These are phyloP conservation scores for Mycena maculata DNA, from an alignment of 768 basidiomycete genomes.

Conservation along the genomic window DNA sequence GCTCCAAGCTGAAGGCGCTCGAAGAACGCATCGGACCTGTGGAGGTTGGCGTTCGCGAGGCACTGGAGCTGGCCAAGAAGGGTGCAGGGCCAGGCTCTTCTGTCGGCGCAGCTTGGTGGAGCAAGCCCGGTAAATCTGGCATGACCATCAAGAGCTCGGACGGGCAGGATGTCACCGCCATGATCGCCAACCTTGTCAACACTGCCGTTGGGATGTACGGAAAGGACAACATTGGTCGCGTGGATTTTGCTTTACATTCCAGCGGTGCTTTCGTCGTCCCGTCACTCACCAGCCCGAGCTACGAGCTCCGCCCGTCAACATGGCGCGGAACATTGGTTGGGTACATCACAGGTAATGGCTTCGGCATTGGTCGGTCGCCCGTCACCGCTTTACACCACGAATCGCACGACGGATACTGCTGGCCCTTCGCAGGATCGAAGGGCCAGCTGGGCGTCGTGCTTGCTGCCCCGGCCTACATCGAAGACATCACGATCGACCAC, in stretches of 20 bases:
- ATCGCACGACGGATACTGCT: slow-evolving; percentile 85
- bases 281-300: slow-evolving; percentile 83
- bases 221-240: slow-evolving; percentile 83
- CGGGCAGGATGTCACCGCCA: slow-evolving; percentile 74
- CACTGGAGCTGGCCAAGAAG: slow-evolving; percentile 30
- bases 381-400: slow-evolving; percentile 92
- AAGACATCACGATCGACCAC: slow-evolving; percentile 90
- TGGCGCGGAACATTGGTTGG: slow-evolving; percentile 62
- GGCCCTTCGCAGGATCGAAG: slow-evolving; percentile 85
- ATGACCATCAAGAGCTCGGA: slow-evolving; percentile 78
- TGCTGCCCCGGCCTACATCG: slow-evolving; percentile 77
- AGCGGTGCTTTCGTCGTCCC: slow-evolving; percentile 87
- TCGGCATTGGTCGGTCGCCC: slow-evolving; percentile 81
- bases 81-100: slow-evolving; percentile 38
- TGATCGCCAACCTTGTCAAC: slow-evolving; percentile 84
- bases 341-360: slow-evolving; percentile 70
- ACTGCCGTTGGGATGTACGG: slow-evolving; percentile 72
- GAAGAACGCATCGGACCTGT: slow-evolving; percentile 69
- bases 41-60: slow-evolving; percentile 46
- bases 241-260: slow-evolving; percentile 89
- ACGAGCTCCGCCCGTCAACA: slow-evolving; percentile 69
- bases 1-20: slow-evolving; percentile 62
- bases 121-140: slow-evolving; percentile 64
- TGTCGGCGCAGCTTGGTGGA: slow-evolving; percentile 74
- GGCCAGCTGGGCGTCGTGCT: slow-evolving; percentile 90